Percentiles rank a stretch among this genome's conserved stretches.
phyloP scores from a whole-genome alignment of 1,139 yeast species.

The Ogataea hybrid region DNA sequence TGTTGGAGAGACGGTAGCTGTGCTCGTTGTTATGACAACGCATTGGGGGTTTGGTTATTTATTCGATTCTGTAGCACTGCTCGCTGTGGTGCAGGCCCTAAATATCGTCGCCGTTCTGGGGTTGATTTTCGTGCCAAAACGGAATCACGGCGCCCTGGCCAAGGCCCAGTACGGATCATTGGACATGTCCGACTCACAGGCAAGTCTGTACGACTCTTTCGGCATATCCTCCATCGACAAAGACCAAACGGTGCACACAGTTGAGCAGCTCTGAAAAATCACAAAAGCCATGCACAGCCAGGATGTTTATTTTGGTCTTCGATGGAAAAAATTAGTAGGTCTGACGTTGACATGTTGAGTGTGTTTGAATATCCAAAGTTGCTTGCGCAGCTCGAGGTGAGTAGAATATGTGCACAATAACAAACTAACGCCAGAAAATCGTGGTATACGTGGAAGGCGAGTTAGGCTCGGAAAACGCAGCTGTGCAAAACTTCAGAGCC shows the following conservation, averaged over 20 bases:
- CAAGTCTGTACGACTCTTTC: slow-evolving; percentile 3
- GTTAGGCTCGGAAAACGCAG: slow-evolving; percentile 2
- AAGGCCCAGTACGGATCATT: slow-evolving; percentile 2
- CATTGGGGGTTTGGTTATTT: slow-evolving; percentile 3
- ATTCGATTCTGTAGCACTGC: slow-evolving; percentile 3
- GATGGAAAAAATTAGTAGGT: slow-evolving; percentile 7
- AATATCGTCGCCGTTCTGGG: slow-evolving; percentile 3
- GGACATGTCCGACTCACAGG: not conserved
- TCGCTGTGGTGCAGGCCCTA: slow-evolving; percentile 3
- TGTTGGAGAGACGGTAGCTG: slow-evolving; percentile 1
- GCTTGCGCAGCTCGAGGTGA: slow-evolving; percentile 8
- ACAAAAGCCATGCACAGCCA: slow-evolving; percentile 1
- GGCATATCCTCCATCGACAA: slow-evolving; percentile 1
- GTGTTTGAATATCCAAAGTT: slow-evolving; percentile 13
- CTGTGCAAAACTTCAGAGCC: slow-evolving; percentile 3
- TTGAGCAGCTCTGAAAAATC: not conserved
- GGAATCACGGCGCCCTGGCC: not conserved
- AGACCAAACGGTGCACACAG: not conserved
- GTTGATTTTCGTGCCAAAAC: not conserved
- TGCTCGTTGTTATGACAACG: slow-evolving; percentile 3
- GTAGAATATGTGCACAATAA: not conserved
- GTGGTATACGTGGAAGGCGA: slow-evolving; percentile 5
- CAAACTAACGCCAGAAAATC: slow-evolving; percentile 10
- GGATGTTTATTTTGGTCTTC: not conserved
- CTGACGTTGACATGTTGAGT: slow-evolving; percentile 8